phyloP scores from a whole-genome alignment of 306 rosid species.

The Cyamopsis tetragonoloba region DNA sequence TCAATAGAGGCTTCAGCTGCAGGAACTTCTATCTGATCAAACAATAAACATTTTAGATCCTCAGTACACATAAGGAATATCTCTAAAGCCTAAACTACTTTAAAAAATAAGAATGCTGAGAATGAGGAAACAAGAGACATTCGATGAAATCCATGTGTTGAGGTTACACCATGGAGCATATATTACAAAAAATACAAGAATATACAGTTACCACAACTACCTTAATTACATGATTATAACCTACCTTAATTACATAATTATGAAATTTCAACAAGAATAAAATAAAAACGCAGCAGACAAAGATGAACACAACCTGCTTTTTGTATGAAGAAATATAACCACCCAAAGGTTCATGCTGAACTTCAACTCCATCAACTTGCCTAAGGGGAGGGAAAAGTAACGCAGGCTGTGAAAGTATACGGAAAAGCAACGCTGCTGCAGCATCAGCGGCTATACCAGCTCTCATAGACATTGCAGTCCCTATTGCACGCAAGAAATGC shows the following conservation, averaged over 20 bases:
- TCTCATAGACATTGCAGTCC: slow-evolving; percentile 99
- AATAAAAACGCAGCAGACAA: not conserved
- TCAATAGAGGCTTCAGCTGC: slow-evolving; percentile 93
- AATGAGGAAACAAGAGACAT: too few relatives aligned
- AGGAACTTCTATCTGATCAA: slow-evolving; percentile 85
- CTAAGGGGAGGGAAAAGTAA: slow-evolving; percentile 89
- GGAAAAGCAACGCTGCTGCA: slow-evolving; percentile 97
- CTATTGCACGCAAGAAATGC: slow-evolving; percentile 98
- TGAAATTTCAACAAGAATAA: not conserved
- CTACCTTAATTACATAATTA: too few relatives aligned
- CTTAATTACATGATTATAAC: too few relatives aligned
- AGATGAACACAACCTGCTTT: slow-evolving; percentile 58
- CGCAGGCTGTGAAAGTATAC: slow-evolving; percentile 94
- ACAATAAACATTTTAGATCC: slow-evolving; percentile 14
- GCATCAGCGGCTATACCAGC: slow-evolving; percentile 97
- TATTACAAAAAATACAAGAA: too few relatives aligned
- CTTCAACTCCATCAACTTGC: slow-evolving; percentile 91
- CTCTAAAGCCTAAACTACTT: not conserved
- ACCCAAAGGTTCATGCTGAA: slow-evolving; percentile 76
- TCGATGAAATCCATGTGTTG: too few relatives aligned
- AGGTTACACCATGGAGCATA: too few relatives aligned
- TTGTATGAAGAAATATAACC: slow-evolving; percentile 74
- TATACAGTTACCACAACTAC: too few relatives aligned
- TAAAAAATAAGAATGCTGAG: not conserved
- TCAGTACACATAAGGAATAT: not conserved